Evolutionary conservation across 345 rosid genomes (phyloP).

Genomic region (Rhodamnia argentea): DNA sequence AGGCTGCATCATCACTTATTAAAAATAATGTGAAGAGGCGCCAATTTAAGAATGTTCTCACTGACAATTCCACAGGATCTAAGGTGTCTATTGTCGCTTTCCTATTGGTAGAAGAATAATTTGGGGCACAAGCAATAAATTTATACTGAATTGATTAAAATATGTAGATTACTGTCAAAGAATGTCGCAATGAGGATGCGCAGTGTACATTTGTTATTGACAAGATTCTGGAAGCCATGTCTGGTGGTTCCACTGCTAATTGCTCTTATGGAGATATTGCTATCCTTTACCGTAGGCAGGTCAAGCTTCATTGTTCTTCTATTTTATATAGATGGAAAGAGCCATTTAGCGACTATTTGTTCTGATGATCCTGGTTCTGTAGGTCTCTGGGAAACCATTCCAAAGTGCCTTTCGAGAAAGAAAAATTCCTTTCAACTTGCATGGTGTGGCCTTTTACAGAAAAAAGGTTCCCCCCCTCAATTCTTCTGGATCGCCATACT

Average conservation of each 20-base stretch:
- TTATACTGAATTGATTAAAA: neutral
- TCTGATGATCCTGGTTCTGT: slow-evolving; percentile 3
- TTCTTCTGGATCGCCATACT: neutral
- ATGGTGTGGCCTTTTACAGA: slow-evolving; percentile 90
- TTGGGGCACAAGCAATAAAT: neutral
- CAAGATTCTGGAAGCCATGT: slow-evolving; percentile 65
- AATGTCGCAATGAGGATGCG: slow-evolving; percentile 81
- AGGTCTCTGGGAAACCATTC: slow-evolving; percentile 85
- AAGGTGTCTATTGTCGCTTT: slow-evolving; percentile 38
- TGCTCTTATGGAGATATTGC: slow-evolving; percentile 61
- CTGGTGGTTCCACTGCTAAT: slow-evolving; percentile 26
- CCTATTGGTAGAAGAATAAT: neutral
- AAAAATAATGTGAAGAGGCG: slow-evolving; percentile 61
- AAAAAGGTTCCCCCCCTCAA: slow-evolving; percentile 45
- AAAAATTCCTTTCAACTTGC: slow-evolving; percentile 86
- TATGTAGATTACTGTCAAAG: slow-evolving; percentile 64
- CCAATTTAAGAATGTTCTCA: slow-evolving; percentile 47
- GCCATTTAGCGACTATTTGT: neutral
- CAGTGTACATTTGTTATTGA: slow-evolving; percentile 82
- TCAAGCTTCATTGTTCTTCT: slow-evolving; percentile 15
- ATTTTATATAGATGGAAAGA: neutral
- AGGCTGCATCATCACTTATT: slow-evolving; percentile 85
- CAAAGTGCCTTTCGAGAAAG: slow-evolving; percentile 78
- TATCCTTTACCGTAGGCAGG: slow-evolving; percentile 95
- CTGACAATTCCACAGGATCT: slow-evolving; percentile 81